Percentiles rank a stretch among this genome's conserved stretches.
Conservation (phyloP, 441 rosid genomes). For the Dalechampia spathulata region DNA sequence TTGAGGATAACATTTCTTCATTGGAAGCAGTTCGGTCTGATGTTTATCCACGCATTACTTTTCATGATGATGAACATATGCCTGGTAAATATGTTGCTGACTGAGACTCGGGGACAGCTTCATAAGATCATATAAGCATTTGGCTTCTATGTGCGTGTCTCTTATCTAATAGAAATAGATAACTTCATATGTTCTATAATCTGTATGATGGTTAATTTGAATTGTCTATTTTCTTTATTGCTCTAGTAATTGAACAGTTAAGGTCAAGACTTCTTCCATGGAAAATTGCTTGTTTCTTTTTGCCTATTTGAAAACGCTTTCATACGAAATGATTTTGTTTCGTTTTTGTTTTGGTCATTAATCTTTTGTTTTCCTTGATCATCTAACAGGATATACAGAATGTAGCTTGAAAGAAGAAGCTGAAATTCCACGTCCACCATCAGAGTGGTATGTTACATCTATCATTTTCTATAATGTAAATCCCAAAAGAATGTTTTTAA, state of each 20-base stretch:
- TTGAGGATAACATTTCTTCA: constrained; percentile 11
- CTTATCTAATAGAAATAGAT: too few species aligned
- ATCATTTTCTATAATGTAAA: not conserved
- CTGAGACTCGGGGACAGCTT: too few species aligned
- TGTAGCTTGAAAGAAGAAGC: constrained; percentile 20
- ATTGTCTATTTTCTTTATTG: too few species aligned
- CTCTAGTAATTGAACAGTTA: too few species aligned
- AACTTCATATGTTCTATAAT: not conserved
- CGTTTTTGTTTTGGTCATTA: constrained; percentile 8
- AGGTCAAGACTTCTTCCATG: not conserved
- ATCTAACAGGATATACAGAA: constrained; percentile 34
- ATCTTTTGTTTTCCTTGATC: constrained; percentile 10
- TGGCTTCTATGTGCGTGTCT: too few species aligned
- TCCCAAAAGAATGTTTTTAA: not conserved
- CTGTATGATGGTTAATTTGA: not conserved
- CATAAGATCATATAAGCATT: too few species aligned
- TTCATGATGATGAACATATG: constrained; percentile 19
- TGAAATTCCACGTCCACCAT: constrained; percentile 53
- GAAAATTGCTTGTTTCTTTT: not conserved
- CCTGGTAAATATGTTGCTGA: constrained; percentile 25
- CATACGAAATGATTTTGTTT: too few species aligned
- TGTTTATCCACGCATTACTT: constrained; percentile 8
- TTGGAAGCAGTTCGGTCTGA: constrained; percentile 19
- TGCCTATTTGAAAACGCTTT: constrained; percentile 2
- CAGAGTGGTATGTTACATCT: constrained; percentile 49